Percentiles rank a stretch among this genome's conserved stretches.
phyloP scores from a whole-genome alignment of 768 basidiomycete species.

The Neoboletus brunneissimus region DNA sequence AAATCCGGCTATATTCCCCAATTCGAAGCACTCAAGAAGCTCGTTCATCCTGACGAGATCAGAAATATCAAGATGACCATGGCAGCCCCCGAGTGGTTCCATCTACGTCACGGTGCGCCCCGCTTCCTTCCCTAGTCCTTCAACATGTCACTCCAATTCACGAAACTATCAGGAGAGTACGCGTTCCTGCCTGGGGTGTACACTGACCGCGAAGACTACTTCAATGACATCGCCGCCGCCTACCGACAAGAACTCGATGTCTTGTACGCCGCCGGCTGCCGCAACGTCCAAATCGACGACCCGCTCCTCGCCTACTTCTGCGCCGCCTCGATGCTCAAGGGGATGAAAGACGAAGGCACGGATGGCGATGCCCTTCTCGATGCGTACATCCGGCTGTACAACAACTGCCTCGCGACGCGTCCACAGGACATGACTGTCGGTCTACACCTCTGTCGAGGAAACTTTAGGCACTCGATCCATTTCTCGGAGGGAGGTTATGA shows the following conservation, averaged over 20 bases:
- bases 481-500: conserved; percentile 49
- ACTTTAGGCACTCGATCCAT: conserved; percentile 32
- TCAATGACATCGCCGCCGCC: conserved; percentile 46
- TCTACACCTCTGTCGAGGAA: conserved; percentile 45
- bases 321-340: conserved; percentile 48
- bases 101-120: conserved; percentile 57
- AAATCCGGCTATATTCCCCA: conserved; percentile 62
- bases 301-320: conserved; percentile 63
- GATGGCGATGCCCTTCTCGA: conserved; percentile 66
- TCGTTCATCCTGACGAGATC: conserved; percentile 61
- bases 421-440: conserved; percentile 41
- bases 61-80: conserved; percentile 68
- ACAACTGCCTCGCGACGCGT: conserved; percentile 35
- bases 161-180: conserved; percentile 15
- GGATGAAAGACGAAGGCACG: conserved; percentile 57
- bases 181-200: conserved; percentile 22
- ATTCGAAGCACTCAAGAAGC: conserved; percentile 56
- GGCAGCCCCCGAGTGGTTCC: conserved; percentile 71
- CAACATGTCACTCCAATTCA: neutral
- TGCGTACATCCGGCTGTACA: conserved; percentile 47
- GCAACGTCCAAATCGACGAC: conserved; percentile 47
- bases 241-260: conserved; percentile 45
- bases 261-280: conserved; percentile 43
- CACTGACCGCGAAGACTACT: conserved; percentile 39
- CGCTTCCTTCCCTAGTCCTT: neutral